A percentile compares a stretch with the other conserved stretches of the same genome.
These are phyloP conservation scores for Kuraishia ogatae DNA, from an alignment of 805 yeast genomes.

Conservation along the genomic window DNA sequence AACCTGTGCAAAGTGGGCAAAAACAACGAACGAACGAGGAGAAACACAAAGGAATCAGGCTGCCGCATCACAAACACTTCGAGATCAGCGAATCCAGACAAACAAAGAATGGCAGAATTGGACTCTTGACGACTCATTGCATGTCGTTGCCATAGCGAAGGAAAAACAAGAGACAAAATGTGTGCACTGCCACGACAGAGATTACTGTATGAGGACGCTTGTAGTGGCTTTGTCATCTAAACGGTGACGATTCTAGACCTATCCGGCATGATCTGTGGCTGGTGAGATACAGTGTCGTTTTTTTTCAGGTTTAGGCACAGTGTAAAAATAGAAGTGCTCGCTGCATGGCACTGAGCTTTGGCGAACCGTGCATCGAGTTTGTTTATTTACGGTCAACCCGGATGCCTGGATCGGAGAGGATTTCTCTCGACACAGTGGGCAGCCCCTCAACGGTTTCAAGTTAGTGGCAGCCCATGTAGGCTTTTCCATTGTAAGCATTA, in stretches of 20 bases:
- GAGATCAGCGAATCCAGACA: background rate
- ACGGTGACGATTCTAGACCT: background rate
- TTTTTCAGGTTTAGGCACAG: background rate
- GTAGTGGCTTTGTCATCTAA: background rate
- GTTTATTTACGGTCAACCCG: background rate
- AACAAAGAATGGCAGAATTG: background rate
- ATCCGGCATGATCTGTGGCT: background rate
- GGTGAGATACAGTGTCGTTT: background rate
- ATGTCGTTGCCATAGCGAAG: background rate
- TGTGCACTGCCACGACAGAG: background rate
- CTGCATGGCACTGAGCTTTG: background rate
- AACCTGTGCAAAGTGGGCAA: background rate
- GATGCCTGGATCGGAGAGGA: too few species aligned
- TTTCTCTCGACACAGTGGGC: too few species aligned
- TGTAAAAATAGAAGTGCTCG: background rate
- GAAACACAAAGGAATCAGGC: background rate
- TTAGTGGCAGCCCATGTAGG: too few species aligned
- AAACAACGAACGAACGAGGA: background rate
- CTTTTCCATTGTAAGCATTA: too few species aligned
- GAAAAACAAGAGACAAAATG: background rate
- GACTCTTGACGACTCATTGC: background rate
- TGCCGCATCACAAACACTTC: background rate
- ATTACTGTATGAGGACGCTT: background rate
- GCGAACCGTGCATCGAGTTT: background rate
- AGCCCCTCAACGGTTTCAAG: too few species aligned